These are phyloP conservation scores for Termitomyces sp. DNA, from an alignment of 768 basidiomycete species.

Conservation along the genomic window DNA sequence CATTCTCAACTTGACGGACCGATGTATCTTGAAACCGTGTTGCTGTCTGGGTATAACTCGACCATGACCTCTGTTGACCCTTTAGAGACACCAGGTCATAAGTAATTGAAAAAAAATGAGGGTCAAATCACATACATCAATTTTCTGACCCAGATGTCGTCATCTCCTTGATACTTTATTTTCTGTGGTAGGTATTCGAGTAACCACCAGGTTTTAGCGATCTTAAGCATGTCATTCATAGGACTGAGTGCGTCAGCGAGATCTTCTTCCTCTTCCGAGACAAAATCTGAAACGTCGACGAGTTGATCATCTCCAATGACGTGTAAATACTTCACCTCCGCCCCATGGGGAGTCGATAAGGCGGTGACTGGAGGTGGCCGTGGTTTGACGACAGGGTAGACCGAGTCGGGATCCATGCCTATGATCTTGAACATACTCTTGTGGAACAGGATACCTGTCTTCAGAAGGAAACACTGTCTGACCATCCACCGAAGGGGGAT, in stretches of 20 bases:
- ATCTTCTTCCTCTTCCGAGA: slow-evolving; percentile 57
- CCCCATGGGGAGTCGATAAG: slow-evolving; percentile 17
- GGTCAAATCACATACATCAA: slow-evolving; percentile 25
- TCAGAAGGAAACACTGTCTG: slow-evolving; percentile 50
- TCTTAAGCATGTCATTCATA: slow-evolving; percentile 52
- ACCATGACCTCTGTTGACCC: slow-evolving; percentile 36
- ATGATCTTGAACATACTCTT: slow-evolving; percentile 36
- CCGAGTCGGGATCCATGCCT: slow-evolving; percentile 39
- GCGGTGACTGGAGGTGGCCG: slow-evolving; percentile 33
- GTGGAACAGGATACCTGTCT: slow-evolving; percentile 58
- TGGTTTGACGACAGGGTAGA: slow-evolving; percentile 36
- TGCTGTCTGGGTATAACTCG: slow-evolving; percentile 35
- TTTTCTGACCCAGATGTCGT: slow-evolving; percentile 32
- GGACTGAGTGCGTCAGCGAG: slow-evolving; percentile 45
- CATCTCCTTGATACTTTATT: slow-evolving; percentile 32
- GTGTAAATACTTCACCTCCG: slow-evolving; percentile 12
- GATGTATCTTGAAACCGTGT: slow-evolving; percentile 33
- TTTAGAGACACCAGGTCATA: slow-evolving; percentile 9
- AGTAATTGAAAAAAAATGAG: background rate
- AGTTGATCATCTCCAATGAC: slow-evolving; percentile 16
- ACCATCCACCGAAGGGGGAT: slow-evolving; percentile 78
- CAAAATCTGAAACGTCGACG: slow-evolving; percentile 23
- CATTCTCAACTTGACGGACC: slow-evolving; percentile 41
- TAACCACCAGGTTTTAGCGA: slow-evolving; percentile 53
- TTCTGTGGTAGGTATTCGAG: slow-evolving; percentile 46